Percentiles rank a stretch among this genome's conserved stretches.
Conservation (phyloP, 148 eudicot genomes). For the Mesembryanthemum crystallinum region DNA sequence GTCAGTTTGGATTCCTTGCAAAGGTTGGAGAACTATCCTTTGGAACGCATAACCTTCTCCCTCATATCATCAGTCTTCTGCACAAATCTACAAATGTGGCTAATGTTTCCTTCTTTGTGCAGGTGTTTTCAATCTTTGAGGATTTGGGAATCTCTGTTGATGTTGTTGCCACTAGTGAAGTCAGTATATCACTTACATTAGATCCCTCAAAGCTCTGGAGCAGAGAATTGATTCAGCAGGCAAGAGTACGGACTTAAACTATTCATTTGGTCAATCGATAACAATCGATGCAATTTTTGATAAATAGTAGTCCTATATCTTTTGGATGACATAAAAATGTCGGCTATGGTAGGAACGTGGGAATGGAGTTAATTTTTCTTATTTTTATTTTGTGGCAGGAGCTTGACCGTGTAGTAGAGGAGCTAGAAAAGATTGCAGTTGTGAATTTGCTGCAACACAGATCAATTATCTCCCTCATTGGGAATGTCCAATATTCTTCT, state of each 20-base stretch:
- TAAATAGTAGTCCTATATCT: background rate
- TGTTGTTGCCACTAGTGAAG: constrained; percentile 99
- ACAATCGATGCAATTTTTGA: background rate
- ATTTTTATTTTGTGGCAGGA: constrained; percentile 44
- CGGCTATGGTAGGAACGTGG: background rate
- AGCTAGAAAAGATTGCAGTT: constrained; percentile 87
- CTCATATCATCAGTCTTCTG: constrained; percentile 2
- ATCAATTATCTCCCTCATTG: constrained; percentile 89
- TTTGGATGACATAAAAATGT: background rate
- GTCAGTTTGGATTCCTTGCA: constrained; percentile 92
- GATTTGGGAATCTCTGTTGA: constrained; percentile 95
- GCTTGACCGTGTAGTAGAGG: constrained; percentile 80
- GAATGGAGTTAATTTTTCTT: background rate
- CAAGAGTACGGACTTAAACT: constrained; percentile 53
- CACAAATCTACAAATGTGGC: background rate
- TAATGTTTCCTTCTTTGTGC: constrained; percentile 12
- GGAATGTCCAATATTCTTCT: constrained; percentile 91
- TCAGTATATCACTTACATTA: constrained; percentile 88
- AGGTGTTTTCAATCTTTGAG: constrained; percentile 94
- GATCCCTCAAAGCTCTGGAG: constrained; percentile 99
- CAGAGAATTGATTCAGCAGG: constrained; percentile 98
- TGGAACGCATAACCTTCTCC: constrained; percentile 7
- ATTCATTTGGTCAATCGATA: background rate
- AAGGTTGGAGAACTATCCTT: constrained; percentile 46
- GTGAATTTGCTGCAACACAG: constrained; percentile 76